phyloP scores from a whole-genome alignment of 306 rosid species.

The Fagus sylvatica region DNA sequence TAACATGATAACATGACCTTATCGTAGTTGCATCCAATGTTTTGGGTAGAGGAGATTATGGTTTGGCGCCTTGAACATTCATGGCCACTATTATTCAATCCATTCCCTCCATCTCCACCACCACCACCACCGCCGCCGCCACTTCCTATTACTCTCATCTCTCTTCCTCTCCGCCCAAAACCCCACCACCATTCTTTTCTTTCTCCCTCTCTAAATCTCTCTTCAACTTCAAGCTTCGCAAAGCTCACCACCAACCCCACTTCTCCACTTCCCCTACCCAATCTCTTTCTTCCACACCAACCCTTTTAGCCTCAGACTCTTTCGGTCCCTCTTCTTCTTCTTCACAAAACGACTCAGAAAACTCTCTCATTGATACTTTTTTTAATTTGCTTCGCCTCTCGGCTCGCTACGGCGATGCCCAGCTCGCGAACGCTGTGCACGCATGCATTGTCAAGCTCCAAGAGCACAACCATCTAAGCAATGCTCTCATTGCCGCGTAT shows the following conservation, averaged over 20 bases:
- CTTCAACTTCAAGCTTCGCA: neutral
- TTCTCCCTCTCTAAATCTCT: slow-evolving; percentile 5
- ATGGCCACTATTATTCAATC: too few relatives aligned
- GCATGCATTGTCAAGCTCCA: slow-evolving; percentile 48
- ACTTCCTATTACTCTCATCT: neutral
- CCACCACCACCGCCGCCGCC: slow-evolving; percentile 14
- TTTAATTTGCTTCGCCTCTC: slow-evolving; percentile 54
- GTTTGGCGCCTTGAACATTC: neutral
- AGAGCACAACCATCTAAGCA: slow-evolving; percentile 42
- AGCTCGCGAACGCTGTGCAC: slow-evolving; percentile 61
- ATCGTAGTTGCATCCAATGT: neutral
- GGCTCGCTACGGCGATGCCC: slow-evolving; percentile 35
- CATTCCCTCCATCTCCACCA: slow-evolving; percentile 23
- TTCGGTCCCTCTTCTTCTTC: slow-evolving; percentile 1
- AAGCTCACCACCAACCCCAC: slow-evolving; percentile 21
- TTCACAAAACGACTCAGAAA: neutral
- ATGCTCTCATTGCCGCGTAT: slow-evolving; percentile 59
- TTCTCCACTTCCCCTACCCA: slow-evolving; percentile 27
- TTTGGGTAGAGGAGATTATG: slow-evolving; percentile 4
- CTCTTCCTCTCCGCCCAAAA: slow-evolving; percentile 20
- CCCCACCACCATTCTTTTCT: slow-evolving; percentile 16
- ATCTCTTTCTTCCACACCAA: neutral
- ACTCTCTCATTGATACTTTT: slow-evolving; percentile 12
- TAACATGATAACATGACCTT: neutral
- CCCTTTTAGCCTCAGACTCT: slow-evolving; percentile 23